Conservation (phyloP, 331 rosid species). For the Malus hybrid region DNA sequence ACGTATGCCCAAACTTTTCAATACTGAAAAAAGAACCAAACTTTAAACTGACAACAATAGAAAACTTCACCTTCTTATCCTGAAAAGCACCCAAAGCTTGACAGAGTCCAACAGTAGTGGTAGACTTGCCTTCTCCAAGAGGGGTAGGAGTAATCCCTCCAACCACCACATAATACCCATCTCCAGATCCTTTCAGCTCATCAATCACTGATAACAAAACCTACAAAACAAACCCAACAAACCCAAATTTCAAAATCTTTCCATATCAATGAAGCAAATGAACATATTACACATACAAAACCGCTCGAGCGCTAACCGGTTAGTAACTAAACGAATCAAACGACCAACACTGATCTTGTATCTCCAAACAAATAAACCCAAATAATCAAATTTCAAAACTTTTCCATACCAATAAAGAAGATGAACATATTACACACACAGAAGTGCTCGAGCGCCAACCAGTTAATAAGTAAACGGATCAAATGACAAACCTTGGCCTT, state of each 20-base stretch:
- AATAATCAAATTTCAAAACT: too few species aligned
- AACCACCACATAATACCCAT: conserved; percentile 94
- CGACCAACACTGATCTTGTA: conserved; percentile 65
- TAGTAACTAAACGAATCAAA: background rate
- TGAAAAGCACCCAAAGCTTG: conserved; percentile 99
- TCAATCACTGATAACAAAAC: conserved; percentile 73
- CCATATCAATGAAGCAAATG: background rate
- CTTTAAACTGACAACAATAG: background rate
- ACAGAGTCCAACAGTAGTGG: conserved; percentile 96
- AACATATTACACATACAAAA: too few species aligned
- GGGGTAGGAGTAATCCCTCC: conserved; percentile 98
- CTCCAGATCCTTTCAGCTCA: conserved; percentile 53
- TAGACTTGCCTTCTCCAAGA: conserved; percentile 97
- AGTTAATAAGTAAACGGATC: too few species aligned
- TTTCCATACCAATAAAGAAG: too few species aligned
- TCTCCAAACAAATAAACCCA: conserved; percentile 43
- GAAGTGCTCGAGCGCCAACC: background rate
- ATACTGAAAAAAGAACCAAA: background rate
- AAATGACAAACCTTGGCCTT: too few species aligned
- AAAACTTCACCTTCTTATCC: conserved; percentile 58
- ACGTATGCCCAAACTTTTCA: background rate
- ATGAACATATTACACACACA: too few species aligned
- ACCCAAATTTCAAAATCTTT: background rate
- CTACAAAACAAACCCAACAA: conserved; percentile 26
- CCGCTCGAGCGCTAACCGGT: too few species aligned